These are phyloP conservation scores for Tuber borchii DNA, from an alignment of 495 filamentous ascomycete species.

Conservation along the genomic window DNA sequence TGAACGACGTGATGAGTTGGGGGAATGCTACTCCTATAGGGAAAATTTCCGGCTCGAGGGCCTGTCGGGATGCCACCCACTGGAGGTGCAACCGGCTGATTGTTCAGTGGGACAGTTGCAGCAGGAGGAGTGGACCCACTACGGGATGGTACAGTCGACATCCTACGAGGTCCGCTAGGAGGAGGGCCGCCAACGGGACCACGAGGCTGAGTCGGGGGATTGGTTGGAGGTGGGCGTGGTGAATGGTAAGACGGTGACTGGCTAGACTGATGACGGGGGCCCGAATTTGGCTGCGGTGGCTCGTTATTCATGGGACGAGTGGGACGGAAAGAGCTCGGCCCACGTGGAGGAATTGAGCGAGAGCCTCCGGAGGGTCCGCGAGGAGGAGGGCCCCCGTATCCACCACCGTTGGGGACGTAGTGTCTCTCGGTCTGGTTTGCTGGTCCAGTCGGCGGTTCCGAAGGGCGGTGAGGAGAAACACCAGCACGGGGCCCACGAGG, in stretches of 20 bases:
- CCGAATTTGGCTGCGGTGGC: conserved; percentile 18
- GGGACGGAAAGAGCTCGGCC: conserved; percentile 26
- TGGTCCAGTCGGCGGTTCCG: conserved; percentile 26
- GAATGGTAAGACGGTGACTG: conserved; percentile 24
- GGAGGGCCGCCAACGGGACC: conserved; percentile 17
- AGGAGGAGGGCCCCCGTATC: conserved; percentile 21
- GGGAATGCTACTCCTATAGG: conserved; percentile 39
- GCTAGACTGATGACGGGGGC: conserved; percentile 29
- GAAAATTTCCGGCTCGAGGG: conserved; percentile 40
- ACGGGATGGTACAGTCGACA: conserved; percentile 24
- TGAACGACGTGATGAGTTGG: conserved; percentile 23
- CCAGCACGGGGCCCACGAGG: conserved; percentile 34
- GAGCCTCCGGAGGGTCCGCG: conserved; percentile 27
- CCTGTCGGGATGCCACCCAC: conserved; percentile 37
- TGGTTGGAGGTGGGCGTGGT: conserved; percentile 17
- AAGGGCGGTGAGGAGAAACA: conserved; percentile 20
- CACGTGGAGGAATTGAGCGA: conserved; percentile 28
- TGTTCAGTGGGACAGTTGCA: neutral
- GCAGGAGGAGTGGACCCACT: conserved; percentile 23
- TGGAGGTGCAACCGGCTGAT: conserved; percentile 7
- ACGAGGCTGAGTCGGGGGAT: conserved; percentile 29
- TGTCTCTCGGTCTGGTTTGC: conserved; percentile 36
- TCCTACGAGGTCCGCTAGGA: conserved; percentile 32
- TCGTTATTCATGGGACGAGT: conserved; percentile 8
- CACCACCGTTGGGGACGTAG: conserved; percentile 24